Base-by-base conservation (phyloP, 2,329 filamentous ascomycete genomes). In the Fonsecaea erecta region DNA sequence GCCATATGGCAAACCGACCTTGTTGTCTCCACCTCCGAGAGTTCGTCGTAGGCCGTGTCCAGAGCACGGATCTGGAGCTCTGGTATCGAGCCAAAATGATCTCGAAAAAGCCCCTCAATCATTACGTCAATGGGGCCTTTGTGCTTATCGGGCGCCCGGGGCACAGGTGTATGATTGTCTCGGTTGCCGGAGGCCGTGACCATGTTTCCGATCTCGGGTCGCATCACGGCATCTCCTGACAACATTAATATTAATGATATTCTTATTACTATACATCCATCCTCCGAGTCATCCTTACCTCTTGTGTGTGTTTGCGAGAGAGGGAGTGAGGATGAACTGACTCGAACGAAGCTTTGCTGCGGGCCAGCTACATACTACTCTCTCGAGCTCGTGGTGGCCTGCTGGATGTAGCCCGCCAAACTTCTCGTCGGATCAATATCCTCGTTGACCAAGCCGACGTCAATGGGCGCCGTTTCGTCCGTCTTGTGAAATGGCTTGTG, bases 111-210 rank as follows among this genome's bases (percentile, higher is more conserved):
- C 55, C 55, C 40, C 11, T 24, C 26, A 26, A 30, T n/a, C n/a
- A 51, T 58, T 58, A 58, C 55, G 55, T 58, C 55, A 58, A 58
- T 48, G 55, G 37, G n/a, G n/a, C n/a, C n/a, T n/a, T n/a, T n/a
- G n/a, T 30, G 28, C 55, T 32, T 58, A 58, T 58, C 55, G 55
- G 55, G 12, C 40, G 28, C 40, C 16, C 37, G 24, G 43, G 32
- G 21, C 18, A 58, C 21, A 21, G 30, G 28, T 40, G 30, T 21
- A 18, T 21, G 21, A 16, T 21, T n/a, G n/a, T n/a, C n/a, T 8
- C 35, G 16, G 46, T 46, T 21, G n/a, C 24, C n/a, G 40, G 21
- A 21, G 21, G 35, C n/a, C 40, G 40, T 18, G 40, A 43, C 24
- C 30, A 24, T 40, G 37, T 30, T 51, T 52, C 57, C 57, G 57